Evolutionary conservation across 129 eudicot genomes (phyloP).

Genomic region (Arctium lappa): DNA sequence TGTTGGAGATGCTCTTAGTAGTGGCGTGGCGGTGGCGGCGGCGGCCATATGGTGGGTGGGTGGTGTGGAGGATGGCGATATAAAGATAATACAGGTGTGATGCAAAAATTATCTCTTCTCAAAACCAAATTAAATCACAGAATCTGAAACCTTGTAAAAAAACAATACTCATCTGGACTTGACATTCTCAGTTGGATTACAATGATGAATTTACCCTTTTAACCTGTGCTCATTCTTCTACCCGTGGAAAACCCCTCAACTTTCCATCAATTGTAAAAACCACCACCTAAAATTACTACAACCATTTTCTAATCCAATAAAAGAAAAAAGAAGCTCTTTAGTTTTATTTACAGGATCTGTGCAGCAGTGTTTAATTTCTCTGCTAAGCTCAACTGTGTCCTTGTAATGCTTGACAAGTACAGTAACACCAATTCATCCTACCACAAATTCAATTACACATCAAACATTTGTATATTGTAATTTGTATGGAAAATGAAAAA

Average conservation of each 20-base stretch:
- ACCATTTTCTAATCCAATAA: background rate
- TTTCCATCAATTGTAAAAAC: background rate
- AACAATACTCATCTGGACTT: background rate
- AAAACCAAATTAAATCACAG: background rate
- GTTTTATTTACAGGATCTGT: background rate
- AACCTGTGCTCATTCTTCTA: background rate
- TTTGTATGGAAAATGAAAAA: background rate
- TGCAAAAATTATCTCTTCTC: too few species aligned
- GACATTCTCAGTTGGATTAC: too few species aligned
- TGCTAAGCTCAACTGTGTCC: conserved; percentile 88
- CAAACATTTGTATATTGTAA: background rate
- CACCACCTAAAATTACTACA: background rate
- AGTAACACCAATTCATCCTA: conserved; percentile 85
- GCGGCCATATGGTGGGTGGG: too few species aligned
- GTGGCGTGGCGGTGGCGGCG: too few species aligned
- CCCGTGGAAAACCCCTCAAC: background rate
- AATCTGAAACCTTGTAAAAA: background rate
- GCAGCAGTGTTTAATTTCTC: conserved; percentile 37
- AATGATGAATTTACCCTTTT: background rate
- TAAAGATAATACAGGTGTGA: too few species aligned
- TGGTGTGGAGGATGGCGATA: too few species aligned
- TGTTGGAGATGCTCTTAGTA: too few species aligned
- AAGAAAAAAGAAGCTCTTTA: background rate
- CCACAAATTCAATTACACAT: background rate
- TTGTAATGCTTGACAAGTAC: conserved; percentile 91